Conservation (phyloP, 805 yeast genomes). For the Metschnikowia henanensis region DNA sequence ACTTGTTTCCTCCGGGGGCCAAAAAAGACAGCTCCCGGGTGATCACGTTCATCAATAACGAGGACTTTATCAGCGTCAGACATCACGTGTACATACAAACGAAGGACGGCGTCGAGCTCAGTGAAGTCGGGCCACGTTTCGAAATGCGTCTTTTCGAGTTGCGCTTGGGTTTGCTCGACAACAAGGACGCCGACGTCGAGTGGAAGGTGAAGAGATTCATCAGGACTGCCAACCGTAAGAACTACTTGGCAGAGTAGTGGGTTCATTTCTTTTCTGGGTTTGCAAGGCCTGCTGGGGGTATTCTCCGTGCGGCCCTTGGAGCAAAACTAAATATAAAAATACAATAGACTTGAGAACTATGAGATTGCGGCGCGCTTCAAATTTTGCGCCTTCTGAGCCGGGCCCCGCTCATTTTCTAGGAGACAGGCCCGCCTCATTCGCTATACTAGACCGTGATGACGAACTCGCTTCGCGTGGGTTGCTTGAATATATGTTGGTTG, state of each 20-base stretch:
- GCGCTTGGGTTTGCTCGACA: slow-evolving; percentile 86
- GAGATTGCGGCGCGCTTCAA: slow-evolving; percentile 1
- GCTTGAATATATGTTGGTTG: no score
- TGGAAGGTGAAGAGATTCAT: slow-evolving; percentile 94
- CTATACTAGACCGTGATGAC: no score
- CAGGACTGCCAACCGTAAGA: slow-evolving; percentile 94
- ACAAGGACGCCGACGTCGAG: slow-evolving; percentile 96
- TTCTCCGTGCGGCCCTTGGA: neutral
- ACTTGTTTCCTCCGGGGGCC: slow-evolving; percentile 95
- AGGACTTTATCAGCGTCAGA: slow-evolving; percentile 91
- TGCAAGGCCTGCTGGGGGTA: neutral
- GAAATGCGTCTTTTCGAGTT: slow-evolving; percentile 94
- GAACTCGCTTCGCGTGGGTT: no score
- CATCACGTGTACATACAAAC: slow-evolving; percentile 94
- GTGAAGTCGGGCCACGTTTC: slow-evolving; percentile 98
- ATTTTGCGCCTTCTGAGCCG: neutral
- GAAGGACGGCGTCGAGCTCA: slow-evolving; percentile 83
- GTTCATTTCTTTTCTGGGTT: neutral
- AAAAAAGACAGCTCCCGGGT: slow-evolving; percentile 88
- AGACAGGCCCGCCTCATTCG: neutral
- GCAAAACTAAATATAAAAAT: slow-evolving; percentile 8
- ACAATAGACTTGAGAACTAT: slow-evolving; percentile 6
- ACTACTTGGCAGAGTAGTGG: slow-evolving; percentile 54
- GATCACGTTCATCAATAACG: slow-evolving; percentile 87
- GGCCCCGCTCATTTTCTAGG: neutral